Evolutionary conservation across 2,329 filamentous ascomycete genomes (phyloP), one percentile per base, ranked within the genome.

Genomic region (Endocalyx cinctus): DNA sequence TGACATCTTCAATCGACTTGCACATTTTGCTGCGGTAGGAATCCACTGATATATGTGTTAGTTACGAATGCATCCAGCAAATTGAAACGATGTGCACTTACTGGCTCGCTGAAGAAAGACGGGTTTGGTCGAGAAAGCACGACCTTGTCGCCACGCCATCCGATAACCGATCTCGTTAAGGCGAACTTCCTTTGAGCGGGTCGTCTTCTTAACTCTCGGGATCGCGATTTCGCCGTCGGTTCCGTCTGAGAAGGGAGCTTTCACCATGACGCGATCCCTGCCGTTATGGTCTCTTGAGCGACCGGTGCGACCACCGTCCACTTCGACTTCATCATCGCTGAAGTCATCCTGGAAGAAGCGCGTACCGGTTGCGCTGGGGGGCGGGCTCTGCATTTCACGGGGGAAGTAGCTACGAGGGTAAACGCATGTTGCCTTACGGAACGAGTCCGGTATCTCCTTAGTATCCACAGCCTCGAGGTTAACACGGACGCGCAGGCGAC

Each of bases 71-170:
- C 17, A 40, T 36, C n/a, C n/a, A n/a, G n/a, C n/a, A n/a, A n/a
- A n/a, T n/a, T n/a, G n/a, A n/a, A n/a, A n/a, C 10, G 27, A 10
- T 23, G 15, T 19, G 17, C 29, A 84, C 88, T 79, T 69, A 95
- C 89, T 67, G 50, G 89, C 89, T 70, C 87, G 81, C 60, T 96
- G 90, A 51, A 96, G 67, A 60, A 96, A 96, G 29, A 95, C 71
- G 25, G 83, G 87, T 48, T 87, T 76, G 10, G 84, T 85, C 2
- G 88, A 82, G 66, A 97, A 96, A 10, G 90, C 86, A 52, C 90
- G 75, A 58, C 88, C 92, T 65, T 97, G 90, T 34, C 89, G 82
- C 90, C 92, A 98, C 30, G 87, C 89, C 85, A 98, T 94, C 29
- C 90, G 79, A 59, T 94, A 94, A 3, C 88, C 90, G 28, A 97